Evolutionary conservation across 2,329 filamentous ascomycete species (phyloP).

Genomic region (Nemania diffusa): DNA sequence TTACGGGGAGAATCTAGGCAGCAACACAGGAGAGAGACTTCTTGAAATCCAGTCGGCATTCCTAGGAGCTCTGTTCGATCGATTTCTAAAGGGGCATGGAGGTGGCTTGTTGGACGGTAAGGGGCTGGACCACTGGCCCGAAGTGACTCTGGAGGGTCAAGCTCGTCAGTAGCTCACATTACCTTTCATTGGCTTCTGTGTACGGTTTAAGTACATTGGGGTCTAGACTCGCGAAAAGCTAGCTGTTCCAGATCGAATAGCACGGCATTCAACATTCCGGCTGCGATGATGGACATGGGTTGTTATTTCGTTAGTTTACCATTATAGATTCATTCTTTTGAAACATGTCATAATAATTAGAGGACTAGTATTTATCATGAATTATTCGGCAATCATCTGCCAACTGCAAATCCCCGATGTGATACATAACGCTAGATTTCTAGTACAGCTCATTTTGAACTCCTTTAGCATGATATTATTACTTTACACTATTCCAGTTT

Average conservation of each 20-base stretch:
- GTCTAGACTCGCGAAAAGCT: not conserved
- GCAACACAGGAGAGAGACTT: conserved; percentile 26
- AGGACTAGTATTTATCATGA: not conserved
- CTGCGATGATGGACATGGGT: not conserved
- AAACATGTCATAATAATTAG: not conserved
- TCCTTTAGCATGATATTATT: not conserved
- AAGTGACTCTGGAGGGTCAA: conserved; percentile 29
- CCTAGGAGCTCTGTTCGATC: conserved; percentile 30
- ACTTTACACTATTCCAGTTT: not conserved
- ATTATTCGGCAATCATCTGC: not conserved
- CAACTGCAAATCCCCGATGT: not conserved
- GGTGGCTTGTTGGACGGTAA: conserved; percentile 36
- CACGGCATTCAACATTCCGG: not conserved
- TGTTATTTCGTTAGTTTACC: not conserved
- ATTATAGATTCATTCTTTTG: not conserved
- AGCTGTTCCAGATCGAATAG: not conserved
- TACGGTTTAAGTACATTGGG: not conserved
- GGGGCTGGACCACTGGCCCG: conserved; percentile 30
- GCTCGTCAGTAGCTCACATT: not conserved
- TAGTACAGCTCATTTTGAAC: not conserved
- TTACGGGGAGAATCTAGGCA: not conserved
- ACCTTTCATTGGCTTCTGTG: not conserved
- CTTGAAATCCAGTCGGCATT: conserved; percentile 32
- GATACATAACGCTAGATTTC: not conserved
- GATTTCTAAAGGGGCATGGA: conserved; percentile 35